A percentile compares a stretch with the other conserved stretches of the same genome.
Evolutionary conservation across 176 grass and related monocot species (phyloP).

Genomic region (Aegilops sharonensis): DNA sequence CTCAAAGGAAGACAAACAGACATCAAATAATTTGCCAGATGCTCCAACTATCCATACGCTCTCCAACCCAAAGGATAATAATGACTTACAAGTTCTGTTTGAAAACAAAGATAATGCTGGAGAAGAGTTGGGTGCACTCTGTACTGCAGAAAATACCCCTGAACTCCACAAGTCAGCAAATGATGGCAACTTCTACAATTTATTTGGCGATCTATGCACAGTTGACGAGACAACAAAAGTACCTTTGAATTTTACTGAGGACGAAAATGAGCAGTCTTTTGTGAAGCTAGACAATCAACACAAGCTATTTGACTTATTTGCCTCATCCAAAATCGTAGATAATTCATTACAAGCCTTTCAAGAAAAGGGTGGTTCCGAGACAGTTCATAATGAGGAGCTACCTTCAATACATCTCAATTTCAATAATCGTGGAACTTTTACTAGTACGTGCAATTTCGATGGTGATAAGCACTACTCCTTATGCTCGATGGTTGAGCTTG

Average conservation of each 20-base stretch:
- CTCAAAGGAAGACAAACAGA: background rate
- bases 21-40: background rate
- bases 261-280: background rate
- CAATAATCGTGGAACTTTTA: background rate
- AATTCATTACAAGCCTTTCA: background rate
- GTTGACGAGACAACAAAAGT: background rate
- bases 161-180: background rate
- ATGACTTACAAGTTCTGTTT: background rate
- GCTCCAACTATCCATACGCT: background rate
- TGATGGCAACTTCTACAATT: background rate
- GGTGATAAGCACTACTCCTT: conserved; percentile 5
- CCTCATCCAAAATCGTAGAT: background rate
- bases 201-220: background rate
- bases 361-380: background rate
- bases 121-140: background rate
- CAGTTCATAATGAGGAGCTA: background rate
- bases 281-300: background rate
- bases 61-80: background rate
- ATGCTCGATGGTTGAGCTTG: background rate
- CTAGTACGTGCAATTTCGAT: conserved; percentile 2
- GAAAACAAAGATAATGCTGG: background rate
- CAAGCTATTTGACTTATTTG: background rate
- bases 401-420: background rate
- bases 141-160: background rate
- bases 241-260: background rate